phyloP scores from a whole-genome alignment of 495 filamentous ascomycete genomes.

The Xylaria nigripes region DNA sequence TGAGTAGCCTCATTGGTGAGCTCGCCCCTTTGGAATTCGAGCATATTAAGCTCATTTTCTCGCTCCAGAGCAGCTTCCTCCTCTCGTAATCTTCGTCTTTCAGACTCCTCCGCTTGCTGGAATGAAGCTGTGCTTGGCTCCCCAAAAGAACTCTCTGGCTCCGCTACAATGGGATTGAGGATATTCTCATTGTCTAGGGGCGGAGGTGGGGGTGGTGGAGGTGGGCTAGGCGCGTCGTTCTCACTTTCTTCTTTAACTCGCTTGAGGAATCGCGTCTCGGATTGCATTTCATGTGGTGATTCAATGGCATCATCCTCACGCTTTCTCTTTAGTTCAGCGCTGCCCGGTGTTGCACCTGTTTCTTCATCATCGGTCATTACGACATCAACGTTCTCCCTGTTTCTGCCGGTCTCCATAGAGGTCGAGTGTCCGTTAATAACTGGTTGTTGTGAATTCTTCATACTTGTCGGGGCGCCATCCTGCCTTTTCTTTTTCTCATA shows the following conservation, averaged over 20 bases:
- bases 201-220: conserved; percentile 38
- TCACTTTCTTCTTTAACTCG: conserved; percentile 45
- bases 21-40: conserved; percentile 23
- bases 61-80: conserved; percentile 24
- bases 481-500: conserved; percentile 53
- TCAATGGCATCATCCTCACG: conserved; percentile 36
- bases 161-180: conserved; percentile 15
- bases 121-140: conserved; percentile 35
- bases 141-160: conserved; percentile 32
- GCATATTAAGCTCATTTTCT: conserved; percentile 30
- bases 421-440: conserved; percentile 13
- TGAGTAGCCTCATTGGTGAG: conserved; percentile 12
- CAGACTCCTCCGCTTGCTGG: conserved; percentile 35
- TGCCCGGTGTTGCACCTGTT: conserved; percentile 25
- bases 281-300: conserved; percentile 28
- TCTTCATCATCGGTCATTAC: conserved; percentile 53
- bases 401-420: conserved; percentile 22
- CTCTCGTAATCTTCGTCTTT: conserved; percentile 21
- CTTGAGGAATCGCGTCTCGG: conserved; percentile 41
- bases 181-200: conserved; percentile 13
- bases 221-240: conserved; percentile 21
- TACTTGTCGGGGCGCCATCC: conserved; percentile 18
- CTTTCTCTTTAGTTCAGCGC: conserved; percentile 55
- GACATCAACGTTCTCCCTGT: conserved; percentile 35
- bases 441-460: conserved; percentile 13